Evolutionary conservation across 257 asterid species (phyloP).

Genomic region (Rhazya stricta): DNA sequence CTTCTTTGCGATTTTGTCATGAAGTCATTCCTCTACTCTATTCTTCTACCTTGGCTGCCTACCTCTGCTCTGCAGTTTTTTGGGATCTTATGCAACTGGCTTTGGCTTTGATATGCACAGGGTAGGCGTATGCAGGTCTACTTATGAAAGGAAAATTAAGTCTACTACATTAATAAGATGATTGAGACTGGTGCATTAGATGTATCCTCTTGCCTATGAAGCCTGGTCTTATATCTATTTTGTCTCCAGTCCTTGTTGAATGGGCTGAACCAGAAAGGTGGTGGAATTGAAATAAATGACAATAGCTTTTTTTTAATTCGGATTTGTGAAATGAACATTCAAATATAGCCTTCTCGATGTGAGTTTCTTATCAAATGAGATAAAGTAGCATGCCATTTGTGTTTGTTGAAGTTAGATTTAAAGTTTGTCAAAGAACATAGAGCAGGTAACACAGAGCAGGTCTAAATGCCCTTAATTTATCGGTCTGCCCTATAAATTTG

Average conservation of each 20-base stretch:
- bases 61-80: not conserved
- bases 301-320: not conserved
- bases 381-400: no score
- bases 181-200: not conserved
- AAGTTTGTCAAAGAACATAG: no score
- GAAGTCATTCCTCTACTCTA: not conserved
- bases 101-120: not conserved
- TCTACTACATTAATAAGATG: not conserved
- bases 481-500: no score
- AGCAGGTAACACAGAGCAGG: slow-evolving; percentile 29
- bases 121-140: not conserved
- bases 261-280: not conserved
- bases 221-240: not conserved
- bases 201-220: not conserved
- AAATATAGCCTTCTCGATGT: not conserved
- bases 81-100: not conserved
- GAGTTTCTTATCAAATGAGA: not conserved
- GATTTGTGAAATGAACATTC: not conserved
- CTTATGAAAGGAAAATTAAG: not conserved
- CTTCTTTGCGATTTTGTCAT: not conserved
- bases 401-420: not conserved
- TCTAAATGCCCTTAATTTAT: slow-evolving; percentile 46
- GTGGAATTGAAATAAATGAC: not conserved
- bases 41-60: not conserved
- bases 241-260: not conserved